These are phyloP conservation scores for Chrysanthemum makinoi DNA, from an alignment of 129 eudicot species.

Conservation along the genomic window DNA sequence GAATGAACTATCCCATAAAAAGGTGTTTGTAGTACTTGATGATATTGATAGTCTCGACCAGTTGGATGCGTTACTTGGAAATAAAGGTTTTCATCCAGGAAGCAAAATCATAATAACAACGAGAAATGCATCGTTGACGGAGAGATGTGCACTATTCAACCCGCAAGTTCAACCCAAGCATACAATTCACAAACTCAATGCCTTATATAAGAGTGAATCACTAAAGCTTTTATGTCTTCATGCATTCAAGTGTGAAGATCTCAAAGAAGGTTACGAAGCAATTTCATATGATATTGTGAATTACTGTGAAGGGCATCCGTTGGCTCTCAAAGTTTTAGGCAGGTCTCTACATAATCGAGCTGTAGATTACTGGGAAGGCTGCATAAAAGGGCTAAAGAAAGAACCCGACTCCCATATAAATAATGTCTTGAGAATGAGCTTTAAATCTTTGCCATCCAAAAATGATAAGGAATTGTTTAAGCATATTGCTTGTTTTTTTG, in stretches of 20 bases:
- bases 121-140: neutral
- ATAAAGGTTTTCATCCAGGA: neutral
- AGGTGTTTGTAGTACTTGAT: neutral
- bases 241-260: neutral
- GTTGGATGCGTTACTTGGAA: neutral
- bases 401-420: neutral
- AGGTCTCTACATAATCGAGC: neutral
- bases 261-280: neutral
- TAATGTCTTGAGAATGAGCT: neutral
- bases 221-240: neutral
- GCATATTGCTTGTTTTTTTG: neutral
- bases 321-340: neutral
- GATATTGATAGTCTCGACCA: neutral
- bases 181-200: neutral
- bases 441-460: neutral
- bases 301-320: neutral
- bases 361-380: neutral
- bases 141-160: neutral
- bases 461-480: constrained; percentile 10
- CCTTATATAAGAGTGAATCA: neutral
- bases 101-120: constrained; percentile 1
- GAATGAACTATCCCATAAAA: neutral
- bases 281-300: neutral
- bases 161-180: neutral
- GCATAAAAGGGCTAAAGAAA: neutral